Evolutionary conservation across 2,329 filamentous ascomycete species (phyloP), one percentile per base, ranked within the genome.

Genomic region (Sphaceloma murrayae): DNA sequence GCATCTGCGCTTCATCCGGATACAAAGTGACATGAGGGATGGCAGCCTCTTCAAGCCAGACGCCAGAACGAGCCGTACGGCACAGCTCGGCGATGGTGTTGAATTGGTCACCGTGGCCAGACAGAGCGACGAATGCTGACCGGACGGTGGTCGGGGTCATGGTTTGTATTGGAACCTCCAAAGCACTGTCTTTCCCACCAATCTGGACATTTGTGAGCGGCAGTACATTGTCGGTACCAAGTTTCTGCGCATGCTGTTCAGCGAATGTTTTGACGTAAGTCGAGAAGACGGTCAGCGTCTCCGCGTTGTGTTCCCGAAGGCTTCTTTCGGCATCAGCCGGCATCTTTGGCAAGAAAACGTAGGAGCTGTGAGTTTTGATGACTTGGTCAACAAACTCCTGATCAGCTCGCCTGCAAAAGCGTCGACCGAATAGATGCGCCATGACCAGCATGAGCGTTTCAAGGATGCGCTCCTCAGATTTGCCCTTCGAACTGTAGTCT

Each of bases 41-140:
- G 1, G 81, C 78, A 0, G 79, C 72, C 54, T 84, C 74, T 53
- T 89, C 84, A 0, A 89, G 70, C 63, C 85, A 87, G 1, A 89
- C 75, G 1, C 77, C 82, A 5, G 68, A 68, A 19, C 84, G 75
- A 5, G 75, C 72, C 1, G 74, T 80, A 6, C 66, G 64, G 58
- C 81, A 85, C 1, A 89, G 69, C 39, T 87, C 81, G 13, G 72
- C 67, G 13, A 87, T 76, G 0, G 70, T 77, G 2, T 63, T 57
- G 56, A 85, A 87, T 0, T 70, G 54, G 53, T 87, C 82, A 1
- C 63, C 67, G 34, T 77, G 68, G 0, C 82, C 82, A 0, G 83
- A 87, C 1, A 88, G 72, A 0, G 80, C 80, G 2, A 78, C 72
- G 52, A 88, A 88, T 0, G 77, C 67, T 0, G 83, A 87, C 3